Base-by-base conservation (phyloP, 306 rosid genomes). In the Rosa lucieae region DNA sequence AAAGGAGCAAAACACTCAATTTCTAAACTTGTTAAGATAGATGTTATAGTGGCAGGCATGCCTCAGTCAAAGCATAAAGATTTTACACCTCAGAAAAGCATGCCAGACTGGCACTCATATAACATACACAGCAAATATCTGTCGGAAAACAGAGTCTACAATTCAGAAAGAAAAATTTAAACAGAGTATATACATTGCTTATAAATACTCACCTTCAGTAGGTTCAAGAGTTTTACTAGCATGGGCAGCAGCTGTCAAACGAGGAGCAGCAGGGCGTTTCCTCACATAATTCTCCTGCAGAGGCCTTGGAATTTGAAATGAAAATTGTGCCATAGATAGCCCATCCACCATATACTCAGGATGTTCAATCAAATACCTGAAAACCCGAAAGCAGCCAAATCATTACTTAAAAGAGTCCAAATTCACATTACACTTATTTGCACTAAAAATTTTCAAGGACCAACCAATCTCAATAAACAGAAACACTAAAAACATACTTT, bases 281-380 rank as follows among this genome's bases (percentile, higher is more conserved):
- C 92, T 89, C 84, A 93, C 99, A 80, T 95, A 95, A 87, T 93
- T 77, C 51, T 93, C 94, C 82, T 88, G 97, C 79, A 93, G 77
- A 20, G 99, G 98, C 89, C 74, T 95, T 4, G 98, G 97, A 53
- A 79, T 87, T 86, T 87, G 93, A 83, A 95, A 95, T 42, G 98
- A 95, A 76, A 95, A 95, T 74, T 78, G 90, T 7, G 91, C 73
- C 82, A 88, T 84, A 55, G 86, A 83, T 73, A 95, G 85, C n/a
- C 89, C 90, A 12, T 90, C 86, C 5, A 67, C 79, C 77, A 67
- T 37, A 74, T 84, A 84, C 84, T 95, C 94, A 1, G 99, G 99
- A 90, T 95, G 88, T 39, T 95, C 88, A 61, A 67, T 26, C 85
- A 95, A 86, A 88, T 83, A 91, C 85, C 97, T 95, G 74, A 62